Percentiles rank a stretch among this genome's conserved stretches.
Evolutionary conservation across 805 yeast genomes (phyloP).

Genomic region (Jamesozyma jinghongensis): DNA sequence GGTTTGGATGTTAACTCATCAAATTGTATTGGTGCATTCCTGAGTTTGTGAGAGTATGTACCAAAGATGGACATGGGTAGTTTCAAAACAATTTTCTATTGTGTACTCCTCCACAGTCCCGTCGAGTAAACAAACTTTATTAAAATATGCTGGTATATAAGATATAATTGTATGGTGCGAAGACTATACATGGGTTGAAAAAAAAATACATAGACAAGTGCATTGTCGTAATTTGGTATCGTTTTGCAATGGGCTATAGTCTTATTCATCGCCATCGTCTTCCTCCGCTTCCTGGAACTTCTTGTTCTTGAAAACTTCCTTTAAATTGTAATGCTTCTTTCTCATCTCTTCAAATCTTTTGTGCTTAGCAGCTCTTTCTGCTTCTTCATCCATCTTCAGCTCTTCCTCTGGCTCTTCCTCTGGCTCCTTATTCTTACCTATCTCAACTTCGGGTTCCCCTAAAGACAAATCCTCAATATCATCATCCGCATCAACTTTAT

Average conservation of each 20-base stretch:
- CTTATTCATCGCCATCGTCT: conserved; percentile 29
- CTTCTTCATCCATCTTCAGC: conserved; percentile 33
- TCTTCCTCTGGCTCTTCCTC: conserved; percentile 26
- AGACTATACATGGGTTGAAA: no score
- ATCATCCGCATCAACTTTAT: conserved; percentile 20
- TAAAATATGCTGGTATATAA: no score
- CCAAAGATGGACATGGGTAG: no score
- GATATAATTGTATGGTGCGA: no score
- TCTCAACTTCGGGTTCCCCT: conserved; percentile 43
- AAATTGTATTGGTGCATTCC: no score
- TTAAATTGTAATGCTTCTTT: conserved; percentile 67
- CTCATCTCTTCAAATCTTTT: conserved; percentile 66
- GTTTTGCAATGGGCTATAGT: conserved; percentile 8
- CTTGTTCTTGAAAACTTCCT: conserved; percentile 31
- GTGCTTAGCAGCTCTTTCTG: conserved; percentile 53
- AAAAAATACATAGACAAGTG: no score
- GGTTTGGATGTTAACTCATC: no score
- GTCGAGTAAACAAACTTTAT: no score
- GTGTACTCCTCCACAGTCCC: no score
- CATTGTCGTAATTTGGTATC: not conserved
- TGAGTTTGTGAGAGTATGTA: no score
- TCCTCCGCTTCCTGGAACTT: conserved; percentile 13
- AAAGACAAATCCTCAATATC: conserved; percentile 44
- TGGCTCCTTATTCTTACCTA: conserved; percentile 32
- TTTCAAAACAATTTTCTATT: no score